A percentile compares a stretch with the other conserved stretches of the same genome.
Conservation (phyloP, 305 asterid species). For the Solanum hybrid region DNA sequence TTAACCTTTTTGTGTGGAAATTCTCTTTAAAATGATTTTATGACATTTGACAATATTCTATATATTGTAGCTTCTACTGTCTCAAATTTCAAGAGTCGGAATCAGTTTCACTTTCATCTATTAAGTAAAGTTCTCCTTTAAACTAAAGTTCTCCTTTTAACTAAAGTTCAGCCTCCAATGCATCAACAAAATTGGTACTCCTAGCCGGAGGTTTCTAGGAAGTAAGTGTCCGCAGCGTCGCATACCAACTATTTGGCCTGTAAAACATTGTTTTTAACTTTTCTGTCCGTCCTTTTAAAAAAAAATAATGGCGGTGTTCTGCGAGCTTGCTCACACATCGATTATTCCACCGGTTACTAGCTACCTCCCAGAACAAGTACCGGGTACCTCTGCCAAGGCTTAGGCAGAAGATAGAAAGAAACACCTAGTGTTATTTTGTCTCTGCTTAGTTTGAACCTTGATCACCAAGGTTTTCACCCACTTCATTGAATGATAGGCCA, state of each 20-base stretch:
- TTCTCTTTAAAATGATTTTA: neutral
- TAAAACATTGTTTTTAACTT: neutral
- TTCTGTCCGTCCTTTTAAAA: no score
- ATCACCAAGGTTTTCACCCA: neutral
- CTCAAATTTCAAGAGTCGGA: neutral
- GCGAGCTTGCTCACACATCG: neutral
- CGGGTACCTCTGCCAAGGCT: neutral
- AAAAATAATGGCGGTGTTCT: neutral
- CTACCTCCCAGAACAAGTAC: neutral
- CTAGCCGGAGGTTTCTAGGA: neutral
- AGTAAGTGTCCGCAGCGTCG: neutral
- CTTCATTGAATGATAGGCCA: neutral
- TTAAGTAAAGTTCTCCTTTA: neutral
- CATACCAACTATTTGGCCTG: neutral
- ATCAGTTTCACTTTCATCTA: neutral
- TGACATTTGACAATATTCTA: neutral
- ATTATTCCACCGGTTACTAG: neutral
- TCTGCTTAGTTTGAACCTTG: neutral
- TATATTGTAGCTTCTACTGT: neutral
- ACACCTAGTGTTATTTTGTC: neutral
- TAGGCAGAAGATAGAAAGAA: neutral
- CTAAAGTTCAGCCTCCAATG: neutral
- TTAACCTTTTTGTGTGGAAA: neutral
- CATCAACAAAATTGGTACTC: neutral
- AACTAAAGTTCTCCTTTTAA: neutral